These are phyloP conservation scores for Orbilia ellipsospora DNA, from an alignment of 2,329 filamentous ascomycete species.

Conservation along the genomic window DNA sequence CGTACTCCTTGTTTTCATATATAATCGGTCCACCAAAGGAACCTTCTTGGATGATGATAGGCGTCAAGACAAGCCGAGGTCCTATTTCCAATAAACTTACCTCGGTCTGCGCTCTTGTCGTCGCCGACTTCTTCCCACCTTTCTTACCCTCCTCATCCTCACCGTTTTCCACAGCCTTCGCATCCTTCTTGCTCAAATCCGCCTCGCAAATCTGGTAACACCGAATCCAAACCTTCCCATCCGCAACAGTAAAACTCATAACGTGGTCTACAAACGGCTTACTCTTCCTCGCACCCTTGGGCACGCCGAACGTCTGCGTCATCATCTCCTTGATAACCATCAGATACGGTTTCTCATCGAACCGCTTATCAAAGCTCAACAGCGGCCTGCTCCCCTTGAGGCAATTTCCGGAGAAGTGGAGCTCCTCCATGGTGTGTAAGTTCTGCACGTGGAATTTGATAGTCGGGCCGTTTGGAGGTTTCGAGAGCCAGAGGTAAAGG, in stretches of 20 bases:
- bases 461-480: constrained; percentile 84
- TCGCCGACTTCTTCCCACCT: constrained; percentile 29
- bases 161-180: constrained; percentile 64
- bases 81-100: constrained; percentile 91
- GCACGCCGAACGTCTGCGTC: constrained; percentile 89
- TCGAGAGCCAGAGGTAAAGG: constrained; percentile 92
- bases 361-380: constrained; percentile 88
- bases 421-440: constrained; percentile 93
- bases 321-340: constrained; percentile 89
- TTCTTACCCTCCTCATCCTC: constrained; percentile 65
- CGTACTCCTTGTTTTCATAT: constrained; percentile 97
- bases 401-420: constrained; percentile 97
- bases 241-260: constrained; percentile 88
- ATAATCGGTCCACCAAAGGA: constrained; percentile 96
- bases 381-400: constrained; percentile 91
- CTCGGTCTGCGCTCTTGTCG: constrained; percentile 70
- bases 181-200: constrained; percentile 64
- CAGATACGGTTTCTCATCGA: constrained; percentile 83
- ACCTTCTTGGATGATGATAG: constrained; percentile 93
- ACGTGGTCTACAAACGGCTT: constrained; percentile 98
- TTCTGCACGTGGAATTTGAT: constrained; percentile 83
- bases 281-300: constrained; percentile 83
- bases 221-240: constrained; percentile 95
- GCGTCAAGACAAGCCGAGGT: constrained; percentile 89
- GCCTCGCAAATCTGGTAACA: constrained; percentile 93